Evolutionary conservation across 106 monocot genomes (phyloP).

Genomic region (Allium fistulosum): DNA sequence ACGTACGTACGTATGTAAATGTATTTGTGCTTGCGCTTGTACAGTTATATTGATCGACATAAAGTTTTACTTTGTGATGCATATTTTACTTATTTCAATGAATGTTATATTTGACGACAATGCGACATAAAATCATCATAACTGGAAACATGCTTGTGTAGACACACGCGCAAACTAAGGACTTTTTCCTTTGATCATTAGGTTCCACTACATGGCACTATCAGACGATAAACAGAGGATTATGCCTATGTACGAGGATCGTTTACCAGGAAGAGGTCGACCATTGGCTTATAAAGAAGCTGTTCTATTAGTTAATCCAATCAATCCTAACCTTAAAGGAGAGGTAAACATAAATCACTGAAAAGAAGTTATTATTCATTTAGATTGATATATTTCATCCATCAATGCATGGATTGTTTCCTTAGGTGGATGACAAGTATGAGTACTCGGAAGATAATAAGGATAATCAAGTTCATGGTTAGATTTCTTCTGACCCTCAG

Average conservation of each 20-base stretch:
- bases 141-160: too few relatives aligned
- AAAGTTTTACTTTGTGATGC: too few relatives aligned
- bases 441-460: conserved; percentile 80
- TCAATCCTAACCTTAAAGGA: conserved; percentile 43
- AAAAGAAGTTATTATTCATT: too few relatives aligned
- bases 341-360: conserved; percentile 13
- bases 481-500: conserved; percentile 51
- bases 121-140: too few relatives aligned
- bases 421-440: conserved; percentile 94
- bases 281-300: conserved; percentile 60
- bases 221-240: conserved; percentile 55
- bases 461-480: conserved; percentile 78
- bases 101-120: too few relatives aligned
- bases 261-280: conserved; percentile 21
- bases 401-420: background rate
- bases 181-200: conserved; percentile 1
- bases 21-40: too few relatives aligned
- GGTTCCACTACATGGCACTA: conserved; percentile 72
- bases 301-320: conserved; percentile 37
- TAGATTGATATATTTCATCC: too few relatives aligned
- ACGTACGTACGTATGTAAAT: too few relatives aligned
- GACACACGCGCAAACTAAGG: too few relatives aligned
- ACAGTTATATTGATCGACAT: too few relatives aligned
- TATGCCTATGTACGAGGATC: conserved; percentile 52
- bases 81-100: too few relatives aligned